Evolutionary conservation across 768 basidiomycete species (phyloP).

Genomic region (Dictyophora rubrovolvata): DNA sequence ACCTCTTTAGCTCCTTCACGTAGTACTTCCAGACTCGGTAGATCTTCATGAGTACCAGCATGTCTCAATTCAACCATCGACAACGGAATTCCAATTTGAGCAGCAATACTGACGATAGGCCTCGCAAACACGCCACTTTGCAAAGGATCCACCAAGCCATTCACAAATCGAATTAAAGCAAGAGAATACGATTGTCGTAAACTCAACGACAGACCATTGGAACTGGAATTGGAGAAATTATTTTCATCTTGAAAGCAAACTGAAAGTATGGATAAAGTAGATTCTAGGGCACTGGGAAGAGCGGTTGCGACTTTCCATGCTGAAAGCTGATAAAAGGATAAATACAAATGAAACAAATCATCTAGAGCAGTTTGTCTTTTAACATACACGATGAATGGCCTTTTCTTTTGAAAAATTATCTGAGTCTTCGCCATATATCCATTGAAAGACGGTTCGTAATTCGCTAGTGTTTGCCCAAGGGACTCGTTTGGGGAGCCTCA

Average conservation of each 20-base stretch:
- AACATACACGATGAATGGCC: slow-evolving; percentile 57
- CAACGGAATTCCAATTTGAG: slow-evolving; percentile 72
- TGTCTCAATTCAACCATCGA: slow-evolving; percentile 92
- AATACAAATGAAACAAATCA: neutral
- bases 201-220: slow-evolving; percentile 25
- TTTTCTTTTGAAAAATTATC: slow-evolving; percentile 43
- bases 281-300: slow-evolving; percentile 77
- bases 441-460: slow-evolving; percentile 64
- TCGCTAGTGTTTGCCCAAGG: slow-evolving; percentile 67
- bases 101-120: slow-evolving; percentile 81
- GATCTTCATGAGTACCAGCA: slow-evolving; percentile 91
- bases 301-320: slow-evolving; percentile 69
- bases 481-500: slow-evolving; percentile 71
- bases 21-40: slow-evolving; percentile 75
- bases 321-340: slow-evolving; percentile 40
- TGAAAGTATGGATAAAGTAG: slow-evolving; percentile 51
- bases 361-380: too few species aligned
- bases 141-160: slow-evolving; percentile 89
- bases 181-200: slow-evolving; percentile 72
- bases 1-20: slow-evolving; percentile 71
- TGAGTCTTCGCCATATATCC: slow-evolving; percentile 61
- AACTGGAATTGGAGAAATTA: slow-evolving; percentile 6
- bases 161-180: slow-evolving; percentile 82
- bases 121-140: slow-evolving; percentile 85
- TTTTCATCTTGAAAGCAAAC: slow-evolving; percentile 47